phyloP scores from a whole-genome alignment of 352 stramenopile species.

The Globisporangium paroecandrum region DNA sequence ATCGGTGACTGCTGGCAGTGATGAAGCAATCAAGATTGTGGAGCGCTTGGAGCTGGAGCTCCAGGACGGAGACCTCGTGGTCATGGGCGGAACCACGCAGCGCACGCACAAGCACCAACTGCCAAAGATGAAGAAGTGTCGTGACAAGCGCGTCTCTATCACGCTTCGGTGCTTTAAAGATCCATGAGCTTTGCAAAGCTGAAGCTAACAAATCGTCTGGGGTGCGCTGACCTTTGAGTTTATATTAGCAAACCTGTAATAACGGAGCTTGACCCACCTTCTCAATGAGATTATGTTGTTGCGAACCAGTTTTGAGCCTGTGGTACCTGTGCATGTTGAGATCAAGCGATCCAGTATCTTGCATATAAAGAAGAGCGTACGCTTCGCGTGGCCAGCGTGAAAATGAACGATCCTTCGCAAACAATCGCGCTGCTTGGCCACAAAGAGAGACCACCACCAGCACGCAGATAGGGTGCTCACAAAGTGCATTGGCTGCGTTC shows the following conservation, averaged over 20 bases:
- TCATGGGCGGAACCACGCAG: slow-evolving; percentile 49
- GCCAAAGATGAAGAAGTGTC: slow-evolving; percentile 27
- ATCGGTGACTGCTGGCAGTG: neutral
- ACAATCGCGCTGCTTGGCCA: neutral
- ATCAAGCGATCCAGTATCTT: too few relatives aligned
- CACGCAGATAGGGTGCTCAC: too few relatives aligned
- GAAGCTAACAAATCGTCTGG: neutral
- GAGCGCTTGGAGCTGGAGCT: slow-evolving; percentile 29
- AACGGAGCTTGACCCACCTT: too few relatives aligned
- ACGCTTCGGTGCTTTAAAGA: slow-evolving; percentile 19
- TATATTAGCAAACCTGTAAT: neutral
- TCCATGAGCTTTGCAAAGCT: neutral
- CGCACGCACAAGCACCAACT: slow-evolving; percentile 43
- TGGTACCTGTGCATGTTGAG: neutral
- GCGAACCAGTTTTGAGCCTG: neutral
- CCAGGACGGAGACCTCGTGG: slow-evolving; percentile 37
- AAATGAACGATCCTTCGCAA: too few relatives aligned
- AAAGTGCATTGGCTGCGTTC: neutral
- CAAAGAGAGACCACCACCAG: neutral
- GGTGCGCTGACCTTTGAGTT: neutral
- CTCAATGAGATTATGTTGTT: neutral
- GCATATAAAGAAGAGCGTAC: too few relatives aligned
- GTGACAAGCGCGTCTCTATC: slow-evolving; percentile 9
- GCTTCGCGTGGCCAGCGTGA: too few relatives aligned
- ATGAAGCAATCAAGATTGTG: neutral